These are phyloP conservation scores for Acephala macrosclerotiorum DNA, from an alignment of 2,329 filamentous ascomycete species.

Conservation along the genomic window DNA sequence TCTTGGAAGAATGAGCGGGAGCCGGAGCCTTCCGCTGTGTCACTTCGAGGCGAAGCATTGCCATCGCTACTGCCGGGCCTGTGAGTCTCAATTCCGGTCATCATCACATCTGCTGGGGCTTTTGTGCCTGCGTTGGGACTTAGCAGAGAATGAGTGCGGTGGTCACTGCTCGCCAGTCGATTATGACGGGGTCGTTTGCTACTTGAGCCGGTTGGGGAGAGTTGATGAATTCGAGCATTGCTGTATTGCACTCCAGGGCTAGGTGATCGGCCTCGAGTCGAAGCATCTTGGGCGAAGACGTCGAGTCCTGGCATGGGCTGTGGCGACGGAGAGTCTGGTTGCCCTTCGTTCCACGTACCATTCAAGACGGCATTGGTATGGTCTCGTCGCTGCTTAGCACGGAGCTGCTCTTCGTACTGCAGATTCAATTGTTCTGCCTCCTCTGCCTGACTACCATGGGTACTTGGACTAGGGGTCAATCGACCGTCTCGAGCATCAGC, in stretches of 20 bases:
- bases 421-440: conserved; percentile 35
- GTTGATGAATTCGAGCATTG: conserved; percentile 25
- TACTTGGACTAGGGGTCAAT: conserved; percentile 38
- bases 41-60: conserved; percentile 32
- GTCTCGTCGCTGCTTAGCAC: conserved; percentile 48
- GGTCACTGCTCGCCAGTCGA: conserved; percentile 35
- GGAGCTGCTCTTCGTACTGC: conserved; percentile 41
- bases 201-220: conserved; percentile 25
- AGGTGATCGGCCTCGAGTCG: conserved; percentile 19
- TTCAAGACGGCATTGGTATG: conserved; percentile 62
- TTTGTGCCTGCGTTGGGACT: conserved; percentile 35
- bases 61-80: conserved; percentile 38
- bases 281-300: conserved; percentile 26
- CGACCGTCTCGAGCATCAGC: conserved; percentile 60
- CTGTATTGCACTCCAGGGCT: conserved; percentile 14
- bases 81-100: conserved; percentile 22
- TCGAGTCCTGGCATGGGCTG: conserved; percentile 29
- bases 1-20: conserved; percentile 33
- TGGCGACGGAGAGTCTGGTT: conserved; percentile 61
- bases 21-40: conserved; percentile 15
- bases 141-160: conserved; percentile 41
- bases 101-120: conserved; percentile 31
- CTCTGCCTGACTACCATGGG: conserved; percentile 36
- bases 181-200: conserved; percentile 37
- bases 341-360: conserved; percentile 69